phyloP scores from a whole-genome alignment of 2,329 filamentous ascomycete species.

The Neopestalotiopsis sp. region DNA sequence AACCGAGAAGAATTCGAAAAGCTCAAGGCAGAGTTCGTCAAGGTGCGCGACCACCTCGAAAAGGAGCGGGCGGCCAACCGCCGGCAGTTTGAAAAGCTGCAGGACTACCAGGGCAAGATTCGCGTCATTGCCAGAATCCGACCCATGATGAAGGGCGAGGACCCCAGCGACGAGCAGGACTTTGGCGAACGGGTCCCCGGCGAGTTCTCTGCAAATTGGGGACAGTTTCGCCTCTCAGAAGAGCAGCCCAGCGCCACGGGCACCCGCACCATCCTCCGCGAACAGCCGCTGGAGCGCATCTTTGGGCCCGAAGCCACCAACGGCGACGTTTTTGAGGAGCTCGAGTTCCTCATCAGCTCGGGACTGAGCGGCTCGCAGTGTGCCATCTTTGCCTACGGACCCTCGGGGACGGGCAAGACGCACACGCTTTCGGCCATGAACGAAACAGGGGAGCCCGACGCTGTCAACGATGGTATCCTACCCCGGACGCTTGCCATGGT shows the following conservation, averaged over 20 bases:
- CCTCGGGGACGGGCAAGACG: neutral
- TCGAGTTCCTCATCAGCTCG: neutral
- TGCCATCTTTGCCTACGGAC: constrained; percentile 10
- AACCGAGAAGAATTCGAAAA: neutral
- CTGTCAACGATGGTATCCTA: neutral
- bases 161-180: neutral
- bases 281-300: constrained; percentile 1
- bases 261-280: neutral
- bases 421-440: neutral
- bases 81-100: neutral
- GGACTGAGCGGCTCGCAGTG: neutral
- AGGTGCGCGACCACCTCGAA: neutral
- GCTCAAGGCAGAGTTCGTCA: neutral
- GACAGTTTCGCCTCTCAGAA: neutral
- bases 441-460: neutral
- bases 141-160: neutral
- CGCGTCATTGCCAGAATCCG: neutral
- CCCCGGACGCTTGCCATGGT: neutral
- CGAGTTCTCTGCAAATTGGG: neutral
- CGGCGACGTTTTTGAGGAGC: constrained; percentile 2
- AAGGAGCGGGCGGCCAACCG: neutral
- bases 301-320: constrained; percentile 6
- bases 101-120: neutral
- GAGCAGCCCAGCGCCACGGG: neutral
- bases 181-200: neutral